Percentiles rank a stretch among this genome's conserved stretches.
Conservation (phyloP, 176 grass and related monocot species). For the Rhynchospora pubera region DNA sequence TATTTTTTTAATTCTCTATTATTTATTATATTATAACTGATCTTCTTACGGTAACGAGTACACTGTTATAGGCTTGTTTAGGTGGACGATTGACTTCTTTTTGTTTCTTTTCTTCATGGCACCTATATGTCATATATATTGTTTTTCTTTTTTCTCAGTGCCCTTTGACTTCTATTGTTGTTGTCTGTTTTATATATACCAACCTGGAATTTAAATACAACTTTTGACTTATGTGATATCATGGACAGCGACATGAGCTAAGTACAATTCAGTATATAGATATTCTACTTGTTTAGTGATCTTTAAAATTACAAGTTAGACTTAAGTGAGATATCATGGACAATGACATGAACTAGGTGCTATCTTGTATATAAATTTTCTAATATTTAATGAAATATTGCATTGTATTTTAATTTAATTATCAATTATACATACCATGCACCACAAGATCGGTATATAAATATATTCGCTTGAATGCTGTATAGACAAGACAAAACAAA, state of each 20-base stretch:
- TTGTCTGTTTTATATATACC: not conserved
- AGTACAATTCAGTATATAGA: not conserved
- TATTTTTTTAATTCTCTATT: too few relatives aligned
- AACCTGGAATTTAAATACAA: not conserved
- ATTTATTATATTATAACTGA: too few relatives aligned
- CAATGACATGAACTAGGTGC: not conserved
- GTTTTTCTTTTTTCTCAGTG: not conserved
- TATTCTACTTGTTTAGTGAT: not conserved
- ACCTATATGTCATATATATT: not conserved
- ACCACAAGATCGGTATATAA: not conserved
- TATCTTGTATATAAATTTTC: not conserved
- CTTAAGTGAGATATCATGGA: not conserved
- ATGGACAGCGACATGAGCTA: constrained; percentile 6
- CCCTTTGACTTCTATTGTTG: not conserved
- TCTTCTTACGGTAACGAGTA: not conserved
- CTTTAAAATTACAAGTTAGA: not conserved
- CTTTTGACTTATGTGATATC: not conserved
- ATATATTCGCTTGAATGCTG: not conserved
- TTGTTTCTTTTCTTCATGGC: not conserved
- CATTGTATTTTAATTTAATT: not conserved
- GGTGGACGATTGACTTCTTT: too few relatives aligned
- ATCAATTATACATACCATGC: not conserved
- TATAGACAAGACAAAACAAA: not conserved
- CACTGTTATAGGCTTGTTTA: not conserved
- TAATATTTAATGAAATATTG: not conserved